phyloP scores from a whole-genome alignment of 176 grass and related monocot genomes.

The Tuctoria greenei region DNA sequence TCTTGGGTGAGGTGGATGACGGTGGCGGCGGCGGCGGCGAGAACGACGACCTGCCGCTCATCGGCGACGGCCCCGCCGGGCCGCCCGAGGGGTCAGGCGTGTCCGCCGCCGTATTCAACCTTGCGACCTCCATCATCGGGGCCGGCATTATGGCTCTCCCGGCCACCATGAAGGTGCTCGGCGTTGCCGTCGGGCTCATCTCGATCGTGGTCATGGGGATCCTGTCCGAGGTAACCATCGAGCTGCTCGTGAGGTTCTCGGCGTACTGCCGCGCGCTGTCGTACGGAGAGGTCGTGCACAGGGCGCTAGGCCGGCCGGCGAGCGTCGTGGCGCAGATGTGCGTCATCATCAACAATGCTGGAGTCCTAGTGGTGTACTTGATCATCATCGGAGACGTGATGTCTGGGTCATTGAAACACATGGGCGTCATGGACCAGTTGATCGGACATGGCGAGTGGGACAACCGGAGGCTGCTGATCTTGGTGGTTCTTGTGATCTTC shows the following conservation, averaged over 20 bases:
- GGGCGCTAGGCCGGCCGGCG: conserved; percentile 64
- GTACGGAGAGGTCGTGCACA: conserved; percentile 81
- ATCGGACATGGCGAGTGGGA: conserved; percentile 88
- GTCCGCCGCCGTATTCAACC: conserved; percentile 81
- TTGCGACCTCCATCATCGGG: conserved; percentile 93
- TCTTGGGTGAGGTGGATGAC: conserved; percentile 44
- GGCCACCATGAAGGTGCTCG: conserved; percentile 98
- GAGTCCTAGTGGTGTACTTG: conserved; percentile 83
- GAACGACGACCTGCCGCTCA: conserved; percentile 77
- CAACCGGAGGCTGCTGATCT: conserved; percentile 73
- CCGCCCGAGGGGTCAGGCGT: conserved; percentile 51
- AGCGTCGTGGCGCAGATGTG: conserved; percentile 78
- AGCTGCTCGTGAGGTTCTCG: conserved; percentile 84
- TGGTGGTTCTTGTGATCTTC: conserved; percentile 72
- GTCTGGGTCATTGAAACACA: conserved; percentile 81
- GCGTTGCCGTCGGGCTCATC: conserved; percentile 63
- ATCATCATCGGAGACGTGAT: conserved; percentile 98
- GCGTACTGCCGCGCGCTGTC: conserved; percentile 67
- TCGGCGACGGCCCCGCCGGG: conserved; percentile 42
- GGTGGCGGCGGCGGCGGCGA: conserved; percentile 24
- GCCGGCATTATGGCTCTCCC: conserved; percentile 98
- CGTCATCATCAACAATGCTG: conserved; percentile 83
- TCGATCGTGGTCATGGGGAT: conserved; percentile 80
- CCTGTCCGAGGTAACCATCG: conserved; percentile 89
- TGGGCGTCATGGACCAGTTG: conserved; percentile 82